Conservation (phyloP, 176 grass and related monocot species). For the Guadua angustifolia region DNA sequence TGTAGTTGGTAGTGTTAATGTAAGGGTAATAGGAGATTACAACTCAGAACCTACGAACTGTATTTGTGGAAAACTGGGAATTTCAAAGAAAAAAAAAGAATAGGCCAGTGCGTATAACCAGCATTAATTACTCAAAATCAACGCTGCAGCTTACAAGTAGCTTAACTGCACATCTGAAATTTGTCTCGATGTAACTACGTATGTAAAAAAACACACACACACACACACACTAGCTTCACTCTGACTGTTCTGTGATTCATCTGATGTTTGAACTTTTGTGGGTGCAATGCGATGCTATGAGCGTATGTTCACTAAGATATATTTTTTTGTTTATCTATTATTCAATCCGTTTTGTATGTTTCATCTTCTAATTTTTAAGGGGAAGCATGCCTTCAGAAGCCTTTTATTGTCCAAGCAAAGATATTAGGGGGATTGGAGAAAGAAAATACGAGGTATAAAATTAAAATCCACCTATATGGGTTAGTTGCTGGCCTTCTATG, state of each 20-base stretch:
- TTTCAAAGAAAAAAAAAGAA: not conserved
- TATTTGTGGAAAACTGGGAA: not conserved
- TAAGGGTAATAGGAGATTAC: not conserved
- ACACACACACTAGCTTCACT: not conserved
- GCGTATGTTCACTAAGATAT: not conserved
- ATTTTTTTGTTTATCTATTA: not conserved
- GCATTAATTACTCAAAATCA: not conserved
- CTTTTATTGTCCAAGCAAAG: conserved; percentile 59
- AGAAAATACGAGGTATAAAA: conserved; percentile 48
- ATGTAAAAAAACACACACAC: not conserved
- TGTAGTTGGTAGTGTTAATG: not conserved
- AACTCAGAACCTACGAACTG: not conserved
- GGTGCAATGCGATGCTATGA: not conserved
- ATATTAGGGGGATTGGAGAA: conserved; percentile 60
- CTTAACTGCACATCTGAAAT: conserved; percentile 18
- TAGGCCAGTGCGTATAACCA: not conserved
- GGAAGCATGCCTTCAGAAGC: conserved; percentile 40
- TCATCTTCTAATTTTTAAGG: conserved; percentile 49
- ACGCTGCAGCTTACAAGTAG: not conserved
- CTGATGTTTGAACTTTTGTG: not conserved
- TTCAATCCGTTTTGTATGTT: conserved; percentile 13
- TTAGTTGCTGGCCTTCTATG: not conserved
- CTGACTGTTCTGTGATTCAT: not conserved
- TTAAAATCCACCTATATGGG: not conserved
- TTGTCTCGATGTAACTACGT: not conserved